phyloP scores from a whole-genome alignment of 345 rosid genomes.

The Bretschneidera sinensis region DNA sequence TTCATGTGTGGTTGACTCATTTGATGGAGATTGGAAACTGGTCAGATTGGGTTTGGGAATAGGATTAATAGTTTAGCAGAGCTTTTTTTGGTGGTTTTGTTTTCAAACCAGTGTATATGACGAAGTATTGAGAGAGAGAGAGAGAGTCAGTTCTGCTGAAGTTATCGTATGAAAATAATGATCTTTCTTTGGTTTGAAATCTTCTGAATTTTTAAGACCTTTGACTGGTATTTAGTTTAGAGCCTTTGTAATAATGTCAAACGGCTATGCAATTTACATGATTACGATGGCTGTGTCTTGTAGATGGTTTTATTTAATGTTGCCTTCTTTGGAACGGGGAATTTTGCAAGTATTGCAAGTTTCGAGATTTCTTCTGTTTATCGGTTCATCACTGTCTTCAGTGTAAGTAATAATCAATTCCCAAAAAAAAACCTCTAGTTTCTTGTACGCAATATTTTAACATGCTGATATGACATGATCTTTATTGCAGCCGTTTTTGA shows the following conservation, averaged over 20 bases:
- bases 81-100: too few relatives aligned
- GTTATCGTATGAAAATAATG: background rate
- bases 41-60: background rate
- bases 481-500: constrained; percentile 78
- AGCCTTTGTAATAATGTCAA: background rate
- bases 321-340: constrained; percentile 97
- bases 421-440: constrained; percentile 9
- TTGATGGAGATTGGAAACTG: background rate
- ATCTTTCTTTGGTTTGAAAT: too few relatives aligned
- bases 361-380: constrained; percentile 97
- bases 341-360: constrained; percentile 98
- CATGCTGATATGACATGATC: constrained; percentile 12
- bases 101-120: too few relatives aligned
- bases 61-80: too few relatives aligned
- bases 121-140: too few relatives aligned
- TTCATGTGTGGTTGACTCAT: background rate
- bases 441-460: constrained; percentile 2
- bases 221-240: background rate
- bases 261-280: constrained; percentile 3
- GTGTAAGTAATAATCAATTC: constrained; percentile 52
- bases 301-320: constrained; percentile 92
- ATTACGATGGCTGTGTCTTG: constrained; percentile 21
- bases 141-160: background rate
- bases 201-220: too few relatives aligned
- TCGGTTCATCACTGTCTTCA: constrained; percentile 88